These are phyloP conservation scores for Pseudognaphalium luteoalbum DNA, from an alignment of 129 eudicot genomes.

Conservation along the genomic window DNA sequence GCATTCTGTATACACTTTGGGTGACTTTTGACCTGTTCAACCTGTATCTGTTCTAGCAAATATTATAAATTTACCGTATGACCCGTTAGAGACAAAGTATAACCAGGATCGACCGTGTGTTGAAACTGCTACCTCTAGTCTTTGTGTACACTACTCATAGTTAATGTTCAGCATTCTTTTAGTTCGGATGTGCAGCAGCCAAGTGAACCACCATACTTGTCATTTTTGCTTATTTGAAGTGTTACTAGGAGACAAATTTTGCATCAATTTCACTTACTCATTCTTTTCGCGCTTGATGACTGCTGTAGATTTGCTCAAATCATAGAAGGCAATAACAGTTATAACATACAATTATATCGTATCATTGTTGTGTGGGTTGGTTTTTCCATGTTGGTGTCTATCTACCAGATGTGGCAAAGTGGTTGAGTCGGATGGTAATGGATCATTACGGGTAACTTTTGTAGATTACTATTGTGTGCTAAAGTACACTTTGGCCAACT, in stretches of 20 bases:
- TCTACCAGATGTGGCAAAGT: background rate
- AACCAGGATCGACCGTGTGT: background rate
- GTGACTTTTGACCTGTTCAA: no score
- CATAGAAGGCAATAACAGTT: background rate
- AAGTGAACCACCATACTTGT: background rate
- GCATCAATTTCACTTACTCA: background rate
- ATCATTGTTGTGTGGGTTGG: background rate
- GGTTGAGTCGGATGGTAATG: background rate
- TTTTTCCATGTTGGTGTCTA: background rate
- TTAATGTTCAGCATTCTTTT: background rate
- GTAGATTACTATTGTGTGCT: background rate
- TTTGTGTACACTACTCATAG: background rate
- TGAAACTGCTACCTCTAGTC: no score
- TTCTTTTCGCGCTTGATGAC: background rate
- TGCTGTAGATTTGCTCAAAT: background rate
- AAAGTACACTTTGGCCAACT: background rate
- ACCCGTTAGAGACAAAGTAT: background rate
- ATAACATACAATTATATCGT: background rate
- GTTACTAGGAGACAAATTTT: background rate
- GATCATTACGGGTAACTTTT: background rate
- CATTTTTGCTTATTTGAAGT: slow-evolving; percentile 13
- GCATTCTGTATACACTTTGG: no score
- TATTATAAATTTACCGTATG: background rate
- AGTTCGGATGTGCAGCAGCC: background rate
- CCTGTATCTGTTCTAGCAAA: background rate